Percentiles rank a stretch among this genome's conserved stretches.
Conservation (phyloP, 306 rosid genomes). For the Dryas alaskensis region DNA sequence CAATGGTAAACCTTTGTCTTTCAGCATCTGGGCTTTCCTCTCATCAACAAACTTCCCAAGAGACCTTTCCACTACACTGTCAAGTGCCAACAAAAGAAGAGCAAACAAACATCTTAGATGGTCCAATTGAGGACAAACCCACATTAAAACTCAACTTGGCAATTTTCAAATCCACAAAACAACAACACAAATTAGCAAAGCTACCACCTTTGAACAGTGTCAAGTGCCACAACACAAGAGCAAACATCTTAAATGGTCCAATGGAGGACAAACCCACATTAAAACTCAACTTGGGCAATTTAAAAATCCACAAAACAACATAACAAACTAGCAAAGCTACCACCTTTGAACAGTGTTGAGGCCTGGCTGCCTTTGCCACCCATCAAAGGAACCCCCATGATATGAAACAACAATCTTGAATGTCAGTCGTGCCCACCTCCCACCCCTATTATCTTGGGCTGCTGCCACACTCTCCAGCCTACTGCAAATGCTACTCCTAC, state of each 20-base stretch:
- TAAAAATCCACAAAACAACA: not conserved
- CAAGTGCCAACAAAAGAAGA: constrained; percentile 18
- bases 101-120: not conserved
- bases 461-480: constrained; percentile 33
- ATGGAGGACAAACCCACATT: not conserved
- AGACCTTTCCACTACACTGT: constrained; percentile 60
- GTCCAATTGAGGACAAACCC: not conserved
- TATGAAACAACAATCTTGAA: constrained; percentile 76
- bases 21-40: constrained; percentile 57
- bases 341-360: constrained; percentile 84
- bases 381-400: constrained; percentile 83
- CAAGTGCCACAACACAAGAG: not conserved
- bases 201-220: constrained; percentile 71
- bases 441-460: constrained; percentile 38
- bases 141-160: not conserved
- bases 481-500: not conserved
- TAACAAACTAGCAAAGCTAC: not conserved
- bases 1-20: constrained; percentile 65
- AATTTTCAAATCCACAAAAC: not conserved
- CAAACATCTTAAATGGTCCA: constrained; percentile 21
- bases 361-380: constrained; percentile 96
- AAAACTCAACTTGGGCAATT: constrained; percentile 7
- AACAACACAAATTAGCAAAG: not conserved
- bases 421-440: constrained; percentile 87
- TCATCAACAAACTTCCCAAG: constrained; percentile 91